Evolutionary conservation across 176 grass and related monocot species (phyloP).

Genomic region (Rhynchospora tenuis): DNA sequence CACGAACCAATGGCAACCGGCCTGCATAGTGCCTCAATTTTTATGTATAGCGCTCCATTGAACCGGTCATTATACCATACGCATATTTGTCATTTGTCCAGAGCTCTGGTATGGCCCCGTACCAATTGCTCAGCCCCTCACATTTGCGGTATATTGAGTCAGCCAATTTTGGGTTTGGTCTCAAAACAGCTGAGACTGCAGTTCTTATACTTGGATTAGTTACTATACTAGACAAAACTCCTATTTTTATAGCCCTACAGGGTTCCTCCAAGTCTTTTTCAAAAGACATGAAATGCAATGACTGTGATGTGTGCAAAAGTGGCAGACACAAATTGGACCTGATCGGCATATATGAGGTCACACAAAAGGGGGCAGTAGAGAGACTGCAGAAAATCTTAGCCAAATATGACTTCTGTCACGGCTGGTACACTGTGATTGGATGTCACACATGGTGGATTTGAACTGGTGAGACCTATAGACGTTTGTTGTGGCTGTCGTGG

Average conservation of each 20-base stretch:
- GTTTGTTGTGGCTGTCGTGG: conserved; percentile 80
- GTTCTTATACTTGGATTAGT: conserved; percentile 37
- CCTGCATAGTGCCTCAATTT: conserved; percentile 88
- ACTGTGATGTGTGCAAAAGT: conserved; percentile 91
- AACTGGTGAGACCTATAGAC: conserved; percentile 64
- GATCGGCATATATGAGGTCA: conserved; percentile 46
- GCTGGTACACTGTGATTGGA: conserved; percentile 63
- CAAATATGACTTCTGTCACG: conserved; percentile 75
- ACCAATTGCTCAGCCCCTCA: conserved; percentile 68
- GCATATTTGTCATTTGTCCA: conserved; percentile 80
- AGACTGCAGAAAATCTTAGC: conserved; percentile 62
- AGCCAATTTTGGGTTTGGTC: conserved; percentile 48
- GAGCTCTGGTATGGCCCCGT: conserved; percentile 78
- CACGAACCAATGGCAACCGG: conserved; percentile 54
- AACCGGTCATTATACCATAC: conserved; percentile 85
- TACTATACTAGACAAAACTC: conserved; percentile 40
- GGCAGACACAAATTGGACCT: conserved; percentile 68
- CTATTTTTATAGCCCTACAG: conserved; percentile 55
- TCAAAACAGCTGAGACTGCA: conserved; percentile 48
- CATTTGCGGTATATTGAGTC: conserved; percentile 50
- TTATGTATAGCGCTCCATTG: conserved; percentile 82
- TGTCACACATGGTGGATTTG: conserved; percentile 57
- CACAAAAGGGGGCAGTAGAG: conserved; percentile 93
- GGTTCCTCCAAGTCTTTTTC: conserved; percentile 78
- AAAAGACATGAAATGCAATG: conserved; percentile 71